Base-by-base conservation (phyloP, 495 filamentous ascomycete genomes). In the Penicillium mononematosum region DNA sequence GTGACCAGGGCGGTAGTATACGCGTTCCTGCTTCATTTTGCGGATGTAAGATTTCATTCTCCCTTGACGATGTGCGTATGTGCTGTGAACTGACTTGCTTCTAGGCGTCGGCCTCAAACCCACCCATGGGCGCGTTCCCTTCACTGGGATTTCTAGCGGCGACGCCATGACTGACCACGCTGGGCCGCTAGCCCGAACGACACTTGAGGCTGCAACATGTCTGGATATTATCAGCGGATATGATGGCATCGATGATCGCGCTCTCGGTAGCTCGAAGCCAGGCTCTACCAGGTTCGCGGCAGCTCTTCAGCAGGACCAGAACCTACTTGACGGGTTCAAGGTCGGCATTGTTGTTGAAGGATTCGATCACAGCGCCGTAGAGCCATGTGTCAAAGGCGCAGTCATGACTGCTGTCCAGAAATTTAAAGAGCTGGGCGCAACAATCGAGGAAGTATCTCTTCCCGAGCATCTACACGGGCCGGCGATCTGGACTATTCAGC, bases 1-100 rank as follows among this genome's bases (percentile, higher is more conserved):
- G 78, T 6, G 84, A 87, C 58, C 82, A 85, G 58, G 84, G 82
- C n/a, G 84, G 84, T 6, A 81, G 77, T 55, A 79, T 87, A 31
- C 76, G 83, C 16, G 76, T 86, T 3, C 83, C 83, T 0, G 70
- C 79, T 29, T 71, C 78, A 1, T 67, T 78, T 7, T 79, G 76
- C 44, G 80, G 80, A 20, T 71, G 67, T 72, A 62, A 54, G 67
- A 45, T 20, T n/a, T 39, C 11, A 10, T 32, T 38, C 25, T 29
- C 4, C 27, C 16, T n/a, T 19, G 2, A 32, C 16, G 1, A 12
- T 8, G 25, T 17, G 32, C 14, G 5, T 17, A 32, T 29, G 5
- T n/a, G 12, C 4, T 4, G 22, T 48, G 19, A 14, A n/a, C 55
- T 67, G 50, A 66, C 25, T 20, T 10, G 1, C 6, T 6, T 71